Evolutionary conservation across 495 filamentous ascomycete species (phyloP).

Genomic region (Xylaria cubensis): DNA sequence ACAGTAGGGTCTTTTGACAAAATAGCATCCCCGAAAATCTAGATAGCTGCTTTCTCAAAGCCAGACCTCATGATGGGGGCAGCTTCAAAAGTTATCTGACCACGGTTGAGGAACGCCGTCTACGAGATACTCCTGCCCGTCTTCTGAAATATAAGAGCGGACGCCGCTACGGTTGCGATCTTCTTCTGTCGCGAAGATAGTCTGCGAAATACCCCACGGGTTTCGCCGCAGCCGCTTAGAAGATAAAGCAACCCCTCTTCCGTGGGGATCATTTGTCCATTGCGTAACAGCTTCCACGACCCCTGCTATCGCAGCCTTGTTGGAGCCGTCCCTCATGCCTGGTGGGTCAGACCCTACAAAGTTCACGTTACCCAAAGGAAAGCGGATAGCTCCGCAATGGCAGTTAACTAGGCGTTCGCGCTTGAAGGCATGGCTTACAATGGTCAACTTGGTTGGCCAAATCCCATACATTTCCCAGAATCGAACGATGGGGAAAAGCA

Average conservation of each 20-base stretch:
- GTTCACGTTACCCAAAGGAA: slow-evolving; percentile 47
- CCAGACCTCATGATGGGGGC: neutral
- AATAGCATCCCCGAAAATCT: slow-evolving; percentile 31
- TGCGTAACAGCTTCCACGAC: slow-evolving; percentile 48
- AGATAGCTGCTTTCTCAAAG: slow-evolving; percentile 14
- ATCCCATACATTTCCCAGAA: slow-evolving; percentile 58
- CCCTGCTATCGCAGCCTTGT: slow-evolving; percentile 47
- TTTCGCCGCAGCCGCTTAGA: slow-evolving; percentile 59
- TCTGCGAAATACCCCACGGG: slow-evolving; percentile 49
- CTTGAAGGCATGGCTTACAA: slow-evolving; percentile 82
- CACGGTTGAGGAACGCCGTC: slow-evolving; percentile 45
- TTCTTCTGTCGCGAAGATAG: slow-evolving; percentile 46
- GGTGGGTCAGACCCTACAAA: slow-evolving; percentile 77
- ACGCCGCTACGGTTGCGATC: slow-evolving; percentile 46
- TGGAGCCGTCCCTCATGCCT: slow-evolving; percentile 44
- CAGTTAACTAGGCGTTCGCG: slow-evolving; percentile 66
- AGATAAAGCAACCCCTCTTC: slow-evolving; percentile 49
- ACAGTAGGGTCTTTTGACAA: slow-evolving; percentile 45
- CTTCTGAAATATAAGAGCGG: slow-evolving; percentile 31
- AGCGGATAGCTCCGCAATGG: slow-evolving; percentile 73
- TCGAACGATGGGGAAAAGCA: slow-evolving; percentile 70
- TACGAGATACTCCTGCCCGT: slow-evolving; percentile 43
- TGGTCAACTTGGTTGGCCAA: slow-evolving; percentile 64
- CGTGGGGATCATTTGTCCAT: slow-evolving; percentile 61
- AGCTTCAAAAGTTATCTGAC: slow-evolving; percentile 25